These are phyloP conservation scores for Mucor saturninus DNA, from an alignment of 371 early-diverging fungal species.

Conservation along the genomic window DNA sequence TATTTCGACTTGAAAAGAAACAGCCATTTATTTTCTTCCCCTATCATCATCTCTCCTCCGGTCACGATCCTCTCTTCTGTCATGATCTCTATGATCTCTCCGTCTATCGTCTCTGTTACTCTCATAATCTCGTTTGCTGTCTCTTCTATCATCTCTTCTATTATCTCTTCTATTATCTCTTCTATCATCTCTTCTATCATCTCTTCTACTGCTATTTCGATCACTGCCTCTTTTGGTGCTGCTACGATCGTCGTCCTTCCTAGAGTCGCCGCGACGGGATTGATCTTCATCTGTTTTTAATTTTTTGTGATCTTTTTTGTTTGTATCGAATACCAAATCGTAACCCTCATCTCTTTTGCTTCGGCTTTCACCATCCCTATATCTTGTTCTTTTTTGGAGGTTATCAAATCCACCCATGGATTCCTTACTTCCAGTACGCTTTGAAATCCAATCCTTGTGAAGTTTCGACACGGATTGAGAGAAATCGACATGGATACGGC, in stretches of 20 bases:
- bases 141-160: constrained; percentile 2
- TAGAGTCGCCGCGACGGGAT: constrained; percentile 40
- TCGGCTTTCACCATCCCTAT: constrained; percentile 49
- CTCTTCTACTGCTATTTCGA: constrained; percentile 16
- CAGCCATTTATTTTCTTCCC: background rate
- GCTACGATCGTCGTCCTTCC: constrained; percentile 19
- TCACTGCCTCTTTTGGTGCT: constrained; percentile 18
- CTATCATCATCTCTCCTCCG: constrained; percentile 8
- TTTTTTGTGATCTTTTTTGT: constrained; percentile 28
- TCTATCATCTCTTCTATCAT: constrained; percentile 11
- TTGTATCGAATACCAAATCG: constrained; percentile 51
- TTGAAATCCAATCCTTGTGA: constrained; percentile 73
- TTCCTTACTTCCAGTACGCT: constrained; percentile 48
- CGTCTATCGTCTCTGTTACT: constrained; percentile 19
- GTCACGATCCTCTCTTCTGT: constrained; percentile 1
- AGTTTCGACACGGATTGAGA: constrained; percentile 94
- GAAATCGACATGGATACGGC: constrained; percentile 97
- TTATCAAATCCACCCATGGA: constrained; percentile 59
- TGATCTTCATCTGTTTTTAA: constrained; percentile 15
- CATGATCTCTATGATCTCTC: background rate
- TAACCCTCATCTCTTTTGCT: constrained; percentile 33
- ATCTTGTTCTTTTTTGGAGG: constrained; percentile 52
- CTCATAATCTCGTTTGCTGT: background rate
- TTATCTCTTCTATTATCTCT: constrained; percentile 20
- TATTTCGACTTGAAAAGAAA: background rate